These are phyloP conservation scores for Floccularia luteovirens DNA, from an alignment of 768 basidiomycete genomes.

Conservation along the genomic window DNA sequence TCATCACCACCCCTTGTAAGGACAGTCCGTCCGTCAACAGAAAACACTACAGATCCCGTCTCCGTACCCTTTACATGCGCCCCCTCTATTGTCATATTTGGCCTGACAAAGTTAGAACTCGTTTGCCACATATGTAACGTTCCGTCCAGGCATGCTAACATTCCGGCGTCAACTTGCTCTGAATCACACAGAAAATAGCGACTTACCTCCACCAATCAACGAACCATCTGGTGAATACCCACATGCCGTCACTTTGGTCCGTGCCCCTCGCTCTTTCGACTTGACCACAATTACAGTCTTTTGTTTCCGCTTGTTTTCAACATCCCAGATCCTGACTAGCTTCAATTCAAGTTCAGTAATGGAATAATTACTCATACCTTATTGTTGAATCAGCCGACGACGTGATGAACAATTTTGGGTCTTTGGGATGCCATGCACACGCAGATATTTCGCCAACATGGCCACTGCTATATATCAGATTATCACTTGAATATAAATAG, in stretches of 20 bases:
- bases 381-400: conserved; percentile 95
- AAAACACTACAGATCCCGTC: conserved; percentile 82
- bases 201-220: conserved; percentile 78
- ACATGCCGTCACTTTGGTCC: conserved; percentile 86
- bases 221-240: conserved; percentile 87
- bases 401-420: conserved; percentile 80
- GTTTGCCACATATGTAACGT: conserved; percentile 92
- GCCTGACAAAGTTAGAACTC: conserved; percentile 88
- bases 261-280: conserved; percentile 89
- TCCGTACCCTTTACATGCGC: conserved; percentile 86
- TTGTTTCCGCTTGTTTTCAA: conserved; percentile 87
- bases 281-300: conserved; percentile 95
- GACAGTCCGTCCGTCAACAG: conserved; percentile 79
- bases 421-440: conserved; percentile 92
- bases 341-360: background rate
- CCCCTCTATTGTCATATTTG: conserved; percentile 77
- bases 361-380: conserved; percentile 40
- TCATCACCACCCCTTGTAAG: conserved; percentile 92
- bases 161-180: no score
- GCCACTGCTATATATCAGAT: conserved; percentile 44
- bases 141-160: conserved; percentile 86
- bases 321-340: conserved; percentile 80
- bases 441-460: conserved; percentile 88
- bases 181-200: no score
- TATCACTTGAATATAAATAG: conserved; percentile 5